These are phyloP conservation scores for Syzygium jambos DNA, from an alignment of 345 rosid species.

Conservation along the genomic window DNA sequence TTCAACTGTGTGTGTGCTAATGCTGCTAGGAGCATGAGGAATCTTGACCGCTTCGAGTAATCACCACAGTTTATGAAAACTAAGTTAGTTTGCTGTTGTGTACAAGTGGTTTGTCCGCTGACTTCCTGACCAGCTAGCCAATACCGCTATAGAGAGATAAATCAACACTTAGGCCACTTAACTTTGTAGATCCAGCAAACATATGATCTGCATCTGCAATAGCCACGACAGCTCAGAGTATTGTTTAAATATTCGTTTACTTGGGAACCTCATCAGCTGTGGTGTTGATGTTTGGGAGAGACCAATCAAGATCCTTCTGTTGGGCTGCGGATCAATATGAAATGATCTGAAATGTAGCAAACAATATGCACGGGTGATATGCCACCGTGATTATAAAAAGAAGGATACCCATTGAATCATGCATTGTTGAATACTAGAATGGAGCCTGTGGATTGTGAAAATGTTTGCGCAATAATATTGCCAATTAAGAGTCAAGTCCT, in stretches of 20 bases:
- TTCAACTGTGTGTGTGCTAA: neutral
- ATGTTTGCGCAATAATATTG: neutral
- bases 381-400: neutral
- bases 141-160: neutral
- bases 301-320: neutral
- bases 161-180: neutral
- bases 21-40: neutral
- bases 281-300: neutral
- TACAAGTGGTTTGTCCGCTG: neutral
- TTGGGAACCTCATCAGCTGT: neutral
- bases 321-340: neutral
- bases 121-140: neutral
- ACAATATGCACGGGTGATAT: neutral
- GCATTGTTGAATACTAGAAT: no score
- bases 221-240: neutral
- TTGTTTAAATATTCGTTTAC: neutral
- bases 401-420: no score
- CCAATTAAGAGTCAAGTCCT: neutral
- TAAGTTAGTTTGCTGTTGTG: neutral
- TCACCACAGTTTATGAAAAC: neutral
- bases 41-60: neutral
- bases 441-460: no score
- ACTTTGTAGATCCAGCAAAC: neutral
- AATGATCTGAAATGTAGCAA: neutral
- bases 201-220: neutral